These are phyloP conservation scores for Aaosphaeria arxii DNA, from an alignment of 2,329 filamentous ascomycete genomes.

Conservation along the genomic window DNA sequence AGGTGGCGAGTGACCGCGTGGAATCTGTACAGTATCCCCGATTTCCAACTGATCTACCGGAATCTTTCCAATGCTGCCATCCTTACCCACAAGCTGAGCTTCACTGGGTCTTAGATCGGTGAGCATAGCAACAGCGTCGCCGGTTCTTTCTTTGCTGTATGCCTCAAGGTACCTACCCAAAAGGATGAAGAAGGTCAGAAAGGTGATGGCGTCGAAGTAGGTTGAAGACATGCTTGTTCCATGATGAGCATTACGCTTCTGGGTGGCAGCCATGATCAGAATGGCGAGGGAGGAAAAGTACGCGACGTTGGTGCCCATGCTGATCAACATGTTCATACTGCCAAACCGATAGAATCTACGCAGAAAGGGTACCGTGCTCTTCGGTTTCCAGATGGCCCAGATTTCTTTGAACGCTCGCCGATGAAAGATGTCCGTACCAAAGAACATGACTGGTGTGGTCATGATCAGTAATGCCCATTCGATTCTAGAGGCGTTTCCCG, in stretches of 20 bases:
- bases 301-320: slow-evolving; percentile 80
- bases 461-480: slow-evolving; percentile 79
- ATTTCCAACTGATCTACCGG: slow-evolving; percentile 61
- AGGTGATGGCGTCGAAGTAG: slow-evolving; percentile 92
- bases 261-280: slow-evolving; percentile 58
- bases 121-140: slow-evolving; percentile 78
- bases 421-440: slow-evolving; percentile 83
- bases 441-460: slow-evolving; percentile 83
- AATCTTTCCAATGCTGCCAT: slow-evolving; percentile 45
- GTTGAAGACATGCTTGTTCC: slow-evolving; percentile 34
- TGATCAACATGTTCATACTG: slow-evolving; percentile 95
- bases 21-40: slow-evolving; percentile 61
- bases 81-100: slow-evolving; percentile 63
- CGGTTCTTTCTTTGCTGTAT: slow-evolving; percentile 87
- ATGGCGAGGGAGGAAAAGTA: slow-evolving; percentile 81
- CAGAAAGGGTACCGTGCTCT: slow-evolving; percentile 69
- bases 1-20: slow-evolving; percentile 78
- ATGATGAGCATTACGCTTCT: slow-evolving; percentile 14
- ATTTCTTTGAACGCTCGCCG: slow-evolving; percentile 75
- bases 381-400: slow-evolving; percentile 69
- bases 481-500: slow-evolving; percentile 67
- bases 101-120: slow-evolving; percentile 76
- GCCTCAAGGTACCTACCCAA: slow-evolving; percentile 72
- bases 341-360: slow-evolving; percentile 87
- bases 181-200: slow-evolving; percentile 84